A percentile compares a stretch with the other conserved stretches of the same genome.
Evolutionary conservation across 148 eudicot species (phyloP).

Genomic region (Silene conica): DNA sequence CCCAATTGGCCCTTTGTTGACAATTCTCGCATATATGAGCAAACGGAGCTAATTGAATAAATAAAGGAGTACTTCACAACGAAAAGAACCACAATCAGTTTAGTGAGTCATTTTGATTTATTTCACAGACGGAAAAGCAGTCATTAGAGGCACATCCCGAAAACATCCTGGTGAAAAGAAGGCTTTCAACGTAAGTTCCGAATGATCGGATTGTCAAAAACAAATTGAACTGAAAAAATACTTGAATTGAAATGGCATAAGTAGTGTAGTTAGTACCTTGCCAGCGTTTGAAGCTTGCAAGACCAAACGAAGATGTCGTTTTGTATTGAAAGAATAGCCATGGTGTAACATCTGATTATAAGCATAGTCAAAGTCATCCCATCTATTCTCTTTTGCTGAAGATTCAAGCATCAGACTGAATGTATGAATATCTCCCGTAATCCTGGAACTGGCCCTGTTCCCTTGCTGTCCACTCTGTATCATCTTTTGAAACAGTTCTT

Average conservation of each 20-base stretch:
- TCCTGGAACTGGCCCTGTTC: constrained; percentile 31
- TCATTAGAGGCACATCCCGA: background rate
- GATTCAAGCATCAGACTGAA: constrained; percentile 74
- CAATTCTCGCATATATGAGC: too few relatives aligned
- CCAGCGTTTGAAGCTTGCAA: constrained; percentile 63
- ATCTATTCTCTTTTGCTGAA: constrained; percentile 39
- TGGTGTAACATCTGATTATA: constrained; percentile 59
- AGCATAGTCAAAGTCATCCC: constrained; percentile 69
- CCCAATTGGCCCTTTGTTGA: too few relatives aligned
- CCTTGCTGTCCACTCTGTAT: constrained; percentile 26
- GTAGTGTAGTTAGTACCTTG: constrained; percentile 47
- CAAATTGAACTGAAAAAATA: too few relatives aligned
- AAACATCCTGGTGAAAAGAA: background rate
- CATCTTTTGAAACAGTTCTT: constrained; percentile 49
- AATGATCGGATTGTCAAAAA: background rate
- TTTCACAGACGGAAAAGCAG: background rate
- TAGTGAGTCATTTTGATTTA: background rate
- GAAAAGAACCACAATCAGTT: background rate
- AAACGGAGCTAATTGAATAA: too few relatives aligned
- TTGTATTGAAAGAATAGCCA: constrained; percentile 63
- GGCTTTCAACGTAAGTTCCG: background rate
- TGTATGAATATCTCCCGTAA: constrained; percentile 63
- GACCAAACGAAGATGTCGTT: constrained; percentile 75
- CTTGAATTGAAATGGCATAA: background rate
- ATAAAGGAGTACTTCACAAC: too few relatives aligned